Base-by-base conservation (phyloP, 345 rosid genomes). In the Kandelia obovata region DNA sequence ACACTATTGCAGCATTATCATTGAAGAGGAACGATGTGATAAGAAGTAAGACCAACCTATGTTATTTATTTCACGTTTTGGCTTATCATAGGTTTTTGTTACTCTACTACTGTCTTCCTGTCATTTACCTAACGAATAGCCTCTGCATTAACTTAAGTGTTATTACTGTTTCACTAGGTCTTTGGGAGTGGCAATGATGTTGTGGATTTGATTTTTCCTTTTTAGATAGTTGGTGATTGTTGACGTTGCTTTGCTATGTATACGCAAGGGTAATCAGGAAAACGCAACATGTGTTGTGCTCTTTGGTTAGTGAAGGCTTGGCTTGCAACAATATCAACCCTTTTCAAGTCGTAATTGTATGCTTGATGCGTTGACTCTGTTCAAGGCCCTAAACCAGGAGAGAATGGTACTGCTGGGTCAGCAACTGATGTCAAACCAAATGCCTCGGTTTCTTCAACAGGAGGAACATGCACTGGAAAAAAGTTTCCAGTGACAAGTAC, bases 321-420 rank as follows among this genome's bases (percentile, higher is more conserved):
- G 32, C 32, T 8, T 53, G 8, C 8, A 60, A 32, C 23, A 13
- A 7, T 66, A 53, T 21, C 37, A 25, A 19, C 34, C 15, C 34
- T 31, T 32, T 34, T 34, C 6, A 34, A 34, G 57, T 26, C 16
- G 9, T 2, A 55, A 3, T 23, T 26, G 21, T n/a, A 53, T 53
- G 58, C 28, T 19, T 53, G 7, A 11, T 53, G 58, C 58, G 8
- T 53, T 53, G 26, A 25, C 32, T 51, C 32, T 20, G 20, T 74
- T 53, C 80, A 86, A 94, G 99, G 96, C 62, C 89, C 92, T 16
- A 79, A 81, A 60, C 85, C 87, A n/a, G 97, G 80, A 75, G 96
- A 82, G 74, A 81, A 71, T 43, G 74, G 86, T 15, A 79, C 78
- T 43, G 80, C 74, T 27, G 79, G 23, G 69, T 51, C 85, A 34